Conservation (phyloP, 2,329 filamentous ascomycete species). For the Tolypocladium guangdongense region DNA sequence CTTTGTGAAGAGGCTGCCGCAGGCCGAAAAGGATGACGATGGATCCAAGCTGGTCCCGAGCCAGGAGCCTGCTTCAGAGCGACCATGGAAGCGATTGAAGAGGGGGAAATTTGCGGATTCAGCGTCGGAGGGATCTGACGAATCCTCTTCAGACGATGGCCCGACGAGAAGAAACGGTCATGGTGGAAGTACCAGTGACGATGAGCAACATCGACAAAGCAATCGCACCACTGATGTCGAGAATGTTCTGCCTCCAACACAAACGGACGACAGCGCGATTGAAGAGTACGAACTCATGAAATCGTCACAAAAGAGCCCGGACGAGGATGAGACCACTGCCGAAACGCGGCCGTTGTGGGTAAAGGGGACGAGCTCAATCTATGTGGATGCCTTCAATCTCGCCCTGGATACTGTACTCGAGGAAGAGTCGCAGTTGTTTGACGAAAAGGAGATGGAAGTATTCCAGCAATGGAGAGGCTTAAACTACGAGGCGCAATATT, state of each 20-base stretch:
- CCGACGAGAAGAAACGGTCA: not conserved
- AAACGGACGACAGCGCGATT: slow-evolving; percentile 60
- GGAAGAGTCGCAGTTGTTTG: slow-evolving; percentile 81
- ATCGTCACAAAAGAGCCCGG: slow-evolving; percentile 35
- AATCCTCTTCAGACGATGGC: not conserved
- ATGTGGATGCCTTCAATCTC: slow-evolving; percentile 94
- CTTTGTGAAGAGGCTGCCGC: slow-evolving; percentile 22
- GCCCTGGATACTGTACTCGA: slow-evolving; percentile 81
- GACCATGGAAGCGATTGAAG: slow-evolving; percentile 21
- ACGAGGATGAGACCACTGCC: slow-evolving; percentile 27
- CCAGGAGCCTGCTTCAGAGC: slow-evolving; percentile 7
- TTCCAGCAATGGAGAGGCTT: slow-evolving; percentile 67
- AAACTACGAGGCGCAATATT: slow-evolving; percentile 77
- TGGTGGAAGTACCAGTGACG: slow-evolving; percentile 2
- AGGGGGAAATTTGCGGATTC: slow-evolving; percentile 11
- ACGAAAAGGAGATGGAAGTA: slow-evolving; percentile 63
- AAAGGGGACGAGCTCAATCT: slow-evolving; percentile 76
- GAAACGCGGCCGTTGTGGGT: slow-evolving; percentile 45
- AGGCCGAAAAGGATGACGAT: slow-evolving; percentile 6
- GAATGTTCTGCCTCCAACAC: slow-evolving; percentile 54
- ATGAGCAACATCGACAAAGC: slow-evolving; percentile 7
- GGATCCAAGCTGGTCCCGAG: not conserved
- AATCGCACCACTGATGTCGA: slow-evolving; percentile 22
- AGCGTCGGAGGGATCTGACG: slow-evolving; percentile 11
- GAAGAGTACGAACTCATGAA: slow-evolving; percentile 66